Base-by-base conservation (phyloP, 768 basidiomycete genomes). In the Tylopilus sp. region DNA sequence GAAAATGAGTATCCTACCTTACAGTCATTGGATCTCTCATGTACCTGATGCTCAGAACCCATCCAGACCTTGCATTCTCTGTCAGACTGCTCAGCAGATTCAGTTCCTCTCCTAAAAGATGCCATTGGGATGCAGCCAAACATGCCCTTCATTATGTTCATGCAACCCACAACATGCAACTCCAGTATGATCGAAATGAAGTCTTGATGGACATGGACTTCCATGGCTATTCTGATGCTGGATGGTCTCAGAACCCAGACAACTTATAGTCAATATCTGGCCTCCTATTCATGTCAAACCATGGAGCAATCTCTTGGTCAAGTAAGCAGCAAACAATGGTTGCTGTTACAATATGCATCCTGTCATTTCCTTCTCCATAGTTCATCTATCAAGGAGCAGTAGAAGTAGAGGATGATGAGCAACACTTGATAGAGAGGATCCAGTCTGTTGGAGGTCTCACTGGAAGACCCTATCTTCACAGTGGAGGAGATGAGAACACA, bases 1-100 rank as follows among this genome's bases (percentile, higher is more conserved):
- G 28, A 13, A n/a, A 12, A 14, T 9, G 19, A 10, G 37, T 52
- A 2, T 46, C 30, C 6, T 53, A 46, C 22, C 45, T 53, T 22
- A 46, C 45, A 1, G n/a, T 47, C 8, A 53, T 47, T 2, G 31
- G 34, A 9, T 53, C 26, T 1, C 22, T 53, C 2, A 55, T 55
- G 37, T 46, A 50, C 24, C 44, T 55, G 29, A 50, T 50, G 48
- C 48, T 55, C 0, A 25, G 44, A 31, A 55, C 30, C 1, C 7
- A 1, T 26, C 44, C 12, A 0, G 31, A 50, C 12, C 9, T 55
- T 4, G 37, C 37, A 0, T 55, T 33, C 9, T 4, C 37, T 3
- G 36, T 55, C 0, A 30, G 53, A 3, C 34, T 21, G 4, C 14
- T 31, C 4, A 31, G 34, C 17, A 5, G 16, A 16, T 42, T 42